Base-by-base conservation (phyloP, 2,329 filamentous ascomycete genomes). In the Aspergillus thermomutatus region DNA sequence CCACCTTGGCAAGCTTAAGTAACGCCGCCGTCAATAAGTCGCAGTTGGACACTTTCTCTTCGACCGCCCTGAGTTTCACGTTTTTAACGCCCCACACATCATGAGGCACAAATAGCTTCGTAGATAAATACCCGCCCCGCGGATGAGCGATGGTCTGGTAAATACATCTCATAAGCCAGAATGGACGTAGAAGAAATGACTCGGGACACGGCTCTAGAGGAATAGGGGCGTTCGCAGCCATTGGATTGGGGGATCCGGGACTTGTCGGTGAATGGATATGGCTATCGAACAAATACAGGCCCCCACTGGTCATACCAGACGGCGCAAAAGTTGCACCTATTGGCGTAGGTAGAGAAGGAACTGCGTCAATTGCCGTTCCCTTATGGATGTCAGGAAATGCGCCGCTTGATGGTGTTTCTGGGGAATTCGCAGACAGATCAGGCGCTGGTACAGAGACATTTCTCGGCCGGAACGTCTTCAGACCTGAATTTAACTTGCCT, bases 91-190 rank as follows among this genome's bases (percentile, higher is more conserved):
- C 85, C 94, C 94, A 99, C 3, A 94, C 91, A 69, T 97, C 92
- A 52, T 90, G 85, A 5, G 94, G 92, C 4, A 99, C 84, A 69
- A 99, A 99, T 0, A 99, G 82, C 66, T 92, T 92, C 23, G 87
- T 93, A 53, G 92, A 96, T 21, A 99, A 71, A 70, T 97, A 99
- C 17, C 92, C 94, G 40, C 94, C 94, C 25, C 91, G 87, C 2
- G 93, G 91, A 68, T 99, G 93, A 19, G 88, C 89, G 47, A 99
- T 85, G 0, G 92, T 96, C 72, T 97, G 91, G 70, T 94, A 96
- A 26, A 99, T 82, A 60, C 90, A 92, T 54, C 94, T 87, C 91
- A 99, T 96, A 47, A 99, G 81, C 94, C 94, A 99, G 74, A 97
- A 99, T 1, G 94, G 95, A 21, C 94, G 87, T n/a, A 97, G 81